A percentile compares a stretch with the other conserved stretches of the same genome.
Evolutionary conservation across 768 basidiomycete genomes (phyloP).

Genomic region (Mycena chlorophos): DNA sequence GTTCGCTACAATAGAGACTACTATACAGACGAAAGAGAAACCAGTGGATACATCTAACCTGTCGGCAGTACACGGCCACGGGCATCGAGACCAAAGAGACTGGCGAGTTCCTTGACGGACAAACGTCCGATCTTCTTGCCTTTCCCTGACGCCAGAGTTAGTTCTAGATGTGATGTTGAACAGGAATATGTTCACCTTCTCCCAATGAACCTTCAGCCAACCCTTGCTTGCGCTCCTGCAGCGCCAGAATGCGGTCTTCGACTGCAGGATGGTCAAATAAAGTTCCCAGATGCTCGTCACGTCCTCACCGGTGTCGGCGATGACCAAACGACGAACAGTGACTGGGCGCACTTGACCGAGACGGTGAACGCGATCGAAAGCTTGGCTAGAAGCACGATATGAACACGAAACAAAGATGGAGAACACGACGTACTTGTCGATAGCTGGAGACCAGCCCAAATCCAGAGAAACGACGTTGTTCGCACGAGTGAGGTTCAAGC

Average conservation of each 20-base stretch:
- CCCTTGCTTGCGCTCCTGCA: conserved; percentile 69
- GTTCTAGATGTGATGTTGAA: too few relatives aligned
- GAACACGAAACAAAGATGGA: neutral
- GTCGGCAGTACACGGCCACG: conserved; percentile 33
- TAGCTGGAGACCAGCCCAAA: conserved; percentile 63
- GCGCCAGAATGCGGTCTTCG: conserved; percentile 66
- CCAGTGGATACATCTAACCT: too few relatives aligned
- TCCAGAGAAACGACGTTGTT: conserved; percentile 66
- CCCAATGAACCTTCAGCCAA: too few relatives aligned
- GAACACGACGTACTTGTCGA: conserved; percentile 38
- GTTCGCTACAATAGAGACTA: too few relatives aligned
- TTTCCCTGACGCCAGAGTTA: conserved; percentile 60
- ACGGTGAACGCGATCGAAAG: conserved; percentile 41
- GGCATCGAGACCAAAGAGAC: conserved; percentile 46
- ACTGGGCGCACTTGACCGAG: conserved; percentile 57
- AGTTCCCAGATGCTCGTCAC: neutral
- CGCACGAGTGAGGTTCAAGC: conserved; percentile 62
- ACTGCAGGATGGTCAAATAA: conserved; percentile 34
- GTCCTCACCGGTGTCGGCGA: conserved; percentile 41
- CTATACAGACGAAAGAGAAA: too few relatives aligned
- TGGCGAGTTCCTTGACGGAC: conserved; percentile 52
- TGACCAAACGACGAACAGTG: conserved; percentile 55
- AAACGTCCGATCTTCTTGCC: conserved; percentile 62
- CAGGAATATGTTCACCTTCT: too few relatives aligned
- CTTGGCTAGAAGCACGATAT: conserved; percentile 30